These are phyloP conservation scores for Zygosaccharomyces siamensis DNA, from an alignment of 805 yeast species.

Conservation along the genomic window DNA sequence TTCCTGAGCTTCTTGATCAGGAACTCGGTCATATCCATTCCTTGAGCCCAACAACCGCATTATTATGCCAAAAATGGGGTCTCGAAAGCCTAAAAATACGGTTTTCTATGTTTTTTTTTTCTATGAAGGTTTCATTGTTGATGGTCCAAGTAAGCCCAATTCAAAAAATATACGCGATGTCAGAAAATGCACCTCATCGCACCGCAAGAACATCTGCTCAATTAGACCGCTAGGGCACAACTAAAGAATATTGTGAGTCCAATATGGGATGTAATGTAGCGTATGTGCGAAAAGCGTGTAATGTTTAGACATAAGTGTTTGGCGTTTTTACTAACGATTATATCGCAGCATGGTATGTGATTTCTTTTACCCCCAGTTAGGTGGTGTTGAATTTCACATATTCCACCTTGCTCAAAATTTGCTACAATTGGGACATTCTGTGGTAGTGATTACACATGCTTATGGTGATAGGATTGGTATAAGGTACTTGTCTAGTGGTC, in stretches of 20 bases:
- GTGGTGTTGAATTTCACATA: constrained; percentile 95
- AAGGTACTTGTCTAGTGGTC: constrained; percentile 78
- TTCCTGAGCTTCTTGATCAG: constrained; percentile 13
- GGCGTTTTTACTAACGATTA: not conserved
- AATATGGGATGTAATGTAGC: constrained; percentile 32
- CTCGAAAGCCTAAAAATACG: not conserved
- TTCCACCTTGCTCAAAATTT: constrained; percentile 84
- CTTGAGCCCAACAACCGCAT: constrained; percentile 11
- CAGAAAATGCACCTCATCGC: not conserved
- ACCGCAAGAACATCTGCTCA: not conserved
- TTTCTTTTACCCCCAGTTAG: constrained; percentile 97
- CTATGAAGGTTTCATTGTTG: not conserved
- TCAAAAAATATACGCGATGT: constrained; percentile 1
- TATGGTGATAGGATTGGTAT: constrained; percentile 81
- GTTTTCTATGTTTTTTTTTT: too few species aligned
- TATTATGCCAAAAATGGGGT: not conserved
- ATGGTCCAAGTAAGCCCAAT: not conserved
- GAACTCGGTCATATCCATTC: constrained; percentile 16
- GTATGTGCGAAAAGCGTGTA: constrained; percentile 11
- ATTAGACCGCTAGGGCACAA: too few species aligned
- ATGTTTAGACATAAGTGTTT: too few species aligned
- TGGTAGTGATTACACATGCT: constrained; percentile 81
- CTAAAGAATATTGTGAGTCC: constrained; percentile 5
- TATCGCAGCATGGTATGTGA: constrained; percentile 78
- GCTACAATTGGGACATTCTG: constrained; percentile 77